phyloP scores from a whole-genome alignment of 1,284 basidiomycete genomes.

The Laetiporus sulphureus region DNA sequence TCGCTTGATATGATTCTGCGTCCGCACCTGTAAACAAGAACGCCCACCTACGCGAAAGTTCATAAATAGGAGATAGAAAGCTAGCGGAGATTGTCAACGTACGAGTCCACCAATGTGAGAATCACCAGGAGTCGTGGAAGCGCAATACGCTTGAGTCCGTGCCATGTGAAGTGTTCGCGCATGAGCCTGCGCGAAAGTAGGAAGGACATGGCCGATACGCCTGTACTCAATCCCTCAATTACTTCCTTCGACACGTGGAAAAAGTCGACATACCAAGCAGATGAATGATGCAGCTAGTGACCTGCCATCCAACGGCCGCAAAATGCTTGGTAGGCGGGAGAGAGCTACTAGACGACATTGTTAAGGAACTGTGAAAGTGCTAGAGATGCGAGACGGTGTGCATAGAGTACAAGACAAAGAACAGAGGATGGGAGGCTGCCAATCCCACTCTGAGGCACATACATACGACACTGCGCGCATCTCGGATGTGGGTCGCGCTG shows the following conservation, averaged over 20 bases:
- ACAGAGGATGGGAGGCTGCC: too few species aligned
- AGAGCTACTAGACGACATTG: too few species aligned
- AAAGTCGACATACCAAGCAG: slow-evolving; percentile 19
- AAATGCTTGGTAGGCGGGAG: too few species aligned
- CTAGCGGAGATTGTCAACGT: slow-evolving; percentile 6
- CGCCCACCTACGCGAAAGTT: slow-evolving; percentile 20
- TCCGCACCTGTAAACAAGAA: slow-evolving; percentile 29
- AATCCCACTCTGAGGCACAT: too few species aligned
- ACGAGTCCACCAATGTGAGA: slow-evolving; percentile 27
- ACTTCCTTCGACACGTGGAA: not conserved
- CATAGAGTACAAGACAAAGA: too few species aligned
- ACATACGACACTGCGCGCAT: too few species aligned
- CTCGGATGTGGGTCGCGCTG: too few species aligned
- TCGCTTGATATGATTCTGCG: too few species aligned
- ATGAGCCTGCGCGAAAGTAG: slow-evolving; percentile 24
- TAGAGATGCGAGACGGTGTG: too few species aligned
- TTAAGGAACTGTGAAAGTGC: too few species aligned
- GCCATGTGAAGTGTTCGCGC: slow-evolving; percentile 14
- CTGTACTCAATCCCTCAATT: slow-evolving; percentile 13
- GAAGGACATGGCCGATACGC: slow-evolving; percentile 24
- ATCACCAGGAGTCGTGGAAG: slow-evolving; percentile 25
- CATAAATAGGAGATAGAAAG: slow-evolving; percentile 1
- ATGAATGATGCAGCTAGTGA: slow-evolving; percentile 22
- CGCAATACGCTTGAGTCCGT: slow-evolving; percentile 16
- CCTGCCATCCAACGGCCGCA: slow-evolving; percentile 20